A percentile compares a stretch with the other conserved stretches of the same genome.
Evolutionary conservation across 164 flowering plant species (phyloP).

Genomic region (Warburgia ugandensis): DNA sequence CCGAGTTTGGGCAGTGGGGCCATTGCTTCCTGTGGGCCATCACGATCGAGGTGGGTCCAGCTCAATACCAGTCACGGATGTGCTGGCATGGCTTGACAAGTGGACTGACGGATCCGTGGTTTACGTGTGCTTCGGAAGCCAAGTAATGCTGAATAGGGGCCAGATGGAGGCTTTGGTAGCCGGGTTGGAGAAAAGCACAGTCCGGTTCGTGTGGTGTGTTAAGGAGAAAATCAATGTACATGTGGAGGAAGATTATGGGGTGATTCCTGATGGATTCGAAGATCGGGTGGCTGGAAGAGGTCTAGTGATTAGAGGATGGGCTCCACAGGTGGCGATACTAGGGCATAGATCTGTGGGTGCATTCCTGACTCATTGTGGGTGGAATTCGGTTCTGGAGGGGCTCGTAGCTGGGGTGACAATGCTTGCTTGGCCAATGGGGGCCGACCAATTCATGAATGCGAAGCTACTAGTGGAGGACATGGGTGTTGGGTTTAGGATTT

Average conservation of each 20-base stretch:
- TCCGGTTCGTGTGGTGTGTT: conserved; percentile 41
- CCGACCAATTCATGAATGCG: conserved; percentile 41
- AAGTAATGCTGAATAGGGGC: conserved; percentile 17
- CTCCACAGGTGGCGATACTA: conserved; percentile 41
- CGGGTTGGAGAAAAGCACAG: conserved; percentile 37
- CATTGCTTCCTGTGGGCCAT: conserved; percentile 11
- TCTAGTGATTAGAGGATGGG: conserved; percentile 39
- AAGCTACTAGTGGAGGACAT: conserved; percentile 30
- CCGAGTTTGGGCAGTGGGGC: conserved; percentile 39
- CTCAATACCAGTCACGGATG: conserved; percentile 8
- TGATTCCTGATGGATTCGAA: conserved; percentile 37
- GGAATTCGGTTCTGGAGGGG: conserved; percentile 53
- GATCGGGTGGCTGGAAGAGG: conserved; percentile 36
- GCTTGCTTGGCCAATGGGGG: conserved; percentile 60
- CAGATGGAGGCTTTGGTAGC: conserved; percentile 26
- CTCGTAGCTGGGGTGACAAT: conserved; percentile 31
- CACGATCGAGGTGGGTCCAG: conserved; percentile 14
- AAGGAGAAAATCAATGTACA: conserved; percentile 15
- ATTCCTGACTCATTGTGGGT: conserved; percentile 59
- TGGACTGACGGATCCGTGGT: conserved; percentile 26
- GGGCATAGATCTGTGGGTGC: conserved; percentile 41
- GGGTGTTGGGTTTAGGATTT: conserved; percentile 27
- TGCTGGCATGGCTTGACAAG: conserved; percentile 31
- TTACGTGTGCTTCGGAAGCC: conserved; percentile 60
- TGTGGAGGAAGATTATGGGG: conserved; percentile 11